These are phyloP conservation scores for Lanmaoa pseudosensibilis DNA, from an alignment of 768 basidiomycete species.

Conservation along the genomic window DNA sequence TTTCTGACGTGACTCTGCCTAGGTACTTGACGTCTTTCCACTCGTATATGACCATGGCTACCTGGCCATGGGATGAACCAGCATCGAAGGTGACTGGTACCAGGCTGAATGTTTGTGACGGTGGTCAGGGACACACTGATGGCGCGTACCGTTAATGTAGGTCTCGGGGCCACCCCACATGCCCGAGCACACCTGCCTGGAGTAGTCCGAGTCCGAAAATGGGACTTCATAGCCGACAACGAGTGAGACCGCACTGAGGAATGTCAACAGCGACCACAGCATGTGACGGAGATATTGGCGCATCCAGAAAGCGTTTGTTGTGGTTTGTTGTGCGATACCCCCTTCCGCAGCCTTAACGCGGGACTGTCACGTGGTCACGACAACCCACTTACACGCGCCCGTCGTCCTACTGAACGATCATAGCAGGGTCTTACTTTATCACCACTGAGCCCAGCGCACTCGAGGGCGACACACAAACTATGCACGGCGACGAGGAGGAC, in stretches of 20 bases:
- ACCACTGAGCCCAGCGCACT: not conserved
- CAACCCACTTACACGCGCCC: not conserved
- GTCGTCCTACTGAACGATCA: not conserved
- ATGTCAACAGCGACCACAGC: conserved; percentile 18
- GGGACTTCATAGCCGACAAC: conserved; percentile 58
- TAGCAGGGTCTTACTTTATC: not conserved
- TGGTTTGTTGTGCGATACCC: conserved; percentile 22
- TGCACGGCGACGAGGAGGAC: conserved; percentile 87
- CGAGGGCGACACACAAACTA: conserved; percentile 29
- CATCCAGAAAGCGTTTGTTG: conserved; percentile 33
- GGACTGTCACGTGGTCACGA: conserved; percentile 27
- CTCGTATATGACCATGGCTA: conserved; percentile 95
- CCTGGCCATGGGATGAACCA: conserved; percentile 72
- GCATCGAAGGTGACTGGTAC: conserved; percentile 71
- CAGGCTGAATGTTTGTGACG: conserved; percentile 18
- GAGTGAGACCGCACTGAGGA: conserved; percentile 35
- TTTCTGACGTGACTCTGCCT: conserved; percentile 62
- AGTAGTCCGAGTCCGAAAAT: conserved; percentile 75
- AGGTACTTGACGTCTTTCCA: conserved; percentile 87
- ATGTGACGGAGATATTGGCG: conserved; percentile 18
- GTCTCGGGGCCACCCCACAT: conserved; percentile 86
- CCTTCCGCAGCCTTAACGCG: conserved; percentile 9
- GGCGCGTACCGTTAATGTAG: conserved; percentile 75
- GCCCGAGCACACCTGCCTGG: conserved; percentile 90
- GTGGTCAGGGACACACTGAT: conserved; percentile 3